Percentiles rank a stretch among this genome's conserved stretches.
phyloP scores from a whole-genome alignment of 2,329 filamentous ascomycete genomes.

The Apiospora sp. region DNA sequence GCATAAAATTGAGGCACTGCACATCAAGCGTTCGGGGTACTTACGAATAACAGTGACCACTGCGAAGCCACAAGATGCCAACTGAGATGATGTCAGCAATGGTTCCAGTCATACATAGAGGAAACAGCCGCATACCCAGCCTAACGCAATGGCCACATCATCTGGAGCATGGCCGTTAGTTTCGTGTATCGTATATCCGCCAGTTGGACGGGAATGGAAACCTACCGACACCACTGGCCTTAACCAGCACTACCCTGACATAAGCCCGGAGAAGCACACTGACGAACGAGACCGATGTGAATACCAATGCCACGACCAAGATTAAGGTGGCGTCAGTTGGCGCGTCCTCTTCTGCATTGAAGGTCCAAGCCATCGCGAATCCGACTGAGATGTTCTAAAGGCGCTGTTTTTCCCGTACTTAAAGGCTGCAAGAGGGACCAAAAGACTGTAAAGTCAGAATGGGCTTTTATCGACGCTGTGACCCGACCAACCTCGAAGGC shows the following conservation, averaged over 20 bases:
- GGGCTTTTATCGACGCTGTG: neutral
- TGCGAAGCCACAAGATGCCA: constrained; percentile 45
- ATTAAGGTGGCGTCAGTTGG: constrained; percentile 46
- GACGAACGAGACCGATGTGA: constrained; percentile 43
- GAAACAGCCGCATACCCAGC: constrained; percentile 37
- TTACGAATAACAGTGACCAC: constrained; percentile 47
- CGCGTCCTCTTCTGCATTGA: constrained; percentile 44
- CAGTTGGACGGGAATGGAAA: neutral
- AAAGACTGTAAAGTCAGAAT: neutral
- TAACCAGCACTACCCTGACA: constrained; percentile 44
- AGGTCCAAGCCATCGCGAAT: constrained; percentile 47
- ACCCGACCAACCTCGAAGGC: neutral
- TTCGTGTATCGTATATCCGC: neutral
- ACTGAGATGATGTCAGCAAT: constrained; percentile 23
- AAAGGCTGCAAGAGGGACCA: neutral
- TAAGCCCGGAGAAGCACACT: constrained; percentile 44
- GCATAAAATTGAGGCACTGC: neutral
- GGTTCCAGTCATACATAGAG: neutral
- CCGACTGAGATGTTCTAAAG: no score
- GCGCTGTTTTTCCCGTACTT: neutral
- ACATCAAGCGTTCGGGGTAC: constrained; percentile 28
- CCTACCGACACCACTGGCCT: constrained; percentile 46
- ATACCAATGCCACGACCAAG: constrained; percentile 38
- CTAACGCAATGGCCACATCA: constrained; percentile 42
- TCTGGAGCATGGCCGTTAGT: constrained; percentile 31